Percentiles rank a stretch among this genome's conserved stretches.
Conservation (phyloP, 1,139 yeast genomes). For the Geotrichum cucujoidarum region DNA sequence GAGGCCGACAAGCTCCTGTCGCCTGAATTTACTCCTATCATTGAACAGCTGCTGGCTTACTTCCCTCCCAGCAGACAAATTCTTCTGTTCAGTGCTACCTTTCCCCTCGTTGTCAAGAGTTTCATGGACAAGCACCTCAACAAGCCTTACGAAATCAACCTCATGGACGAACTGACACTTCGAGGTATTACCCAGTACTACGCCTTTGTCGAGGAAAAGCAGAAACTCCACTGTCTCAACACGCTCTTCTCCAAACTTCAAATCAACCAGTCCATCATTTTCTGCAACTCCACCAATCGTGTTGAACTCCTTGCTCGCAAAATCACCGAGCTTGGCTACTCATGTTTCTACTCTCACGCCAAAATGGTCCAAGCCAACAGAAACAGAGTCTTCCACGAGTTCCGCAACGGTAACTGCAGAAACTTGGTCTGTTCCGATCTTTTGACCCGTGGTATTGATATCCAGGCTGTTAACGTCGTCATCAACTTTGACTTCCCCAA, state of each 20-base stretch:
- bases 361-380: slow-evolving; percentile 97
- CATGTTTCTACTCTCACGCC: slow-evolving; percentile 96
- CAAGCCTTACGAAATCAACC: slow-evolving; percentile 90
- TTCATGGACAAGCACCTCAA: slow-evolving; percentile 89
- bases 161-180: slow-evolving; percentile 95
- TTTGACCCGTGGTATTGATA: slow-evolving; percentile 97
- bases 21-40: slow-evolving; percentile 81
- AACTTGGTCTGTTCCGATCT: slow-evolving; percentile 95
- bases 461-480: slow-evolving; percentile 97
- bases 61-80: slow-evolving; percentile 83
- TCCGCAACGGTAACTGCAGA: slow-evolving; percentile 96
- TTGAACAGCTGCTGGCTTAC: slow-evolving; percentile 79
- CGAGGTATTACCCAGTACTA: slow-evolving; percentile 96
- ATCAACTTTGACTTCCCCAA: slow-evolving; percentile 98
- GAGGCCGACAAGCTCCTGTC: slow-evolving; percentile 97
- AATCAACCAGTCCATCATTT: slow-evolving; percentile 92
- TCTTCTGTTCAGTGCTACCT: slow-evolving; percentile 87
- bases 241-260: slow-evolving; percentile 90
- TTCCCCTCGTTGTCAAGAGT: slow-evolving; percentile 88
- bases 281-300: slow-evolving; percentile 93
- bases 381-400: slow-evolving; percentile 96
- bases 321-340: slow-evolving; percentile 92
- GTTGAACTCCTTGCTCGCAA: slow-evolving; percentile 93
- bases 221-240: slow-evolving; percentile 91
- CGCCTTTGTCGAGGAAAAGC: slow-evolving; percentile 95